Percentiles rank a stretch among this genome's conserved stretches.
Conservation (phyloP, 2,329 filamentous ascomycete genomes). For the Ambrosiella beaveri region DNA sequence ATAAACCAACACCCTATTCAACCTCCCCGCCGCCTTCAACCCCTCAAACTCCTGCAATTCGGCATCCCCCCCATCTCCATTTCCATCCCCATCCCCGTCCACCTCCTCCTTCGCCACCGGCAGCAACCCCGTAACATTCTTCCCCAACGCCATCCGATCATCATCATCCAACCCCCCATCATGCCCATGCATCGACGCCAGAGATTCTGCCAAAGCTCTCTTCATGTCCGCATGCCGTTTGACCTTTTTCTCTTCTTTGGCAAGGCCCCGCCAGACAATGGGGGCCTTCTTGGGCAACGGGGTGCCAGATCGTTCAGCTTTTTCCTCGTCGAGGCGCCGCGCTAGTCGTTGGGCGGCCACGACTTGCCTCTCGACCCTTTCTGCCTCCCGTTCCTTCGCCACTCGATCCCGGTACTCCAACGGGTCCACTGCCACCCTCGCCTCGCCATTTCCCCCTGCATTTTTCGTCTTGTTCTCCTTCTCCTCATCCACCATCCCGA, state of each 20-base stretch:
- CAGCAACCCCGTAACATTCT: conserved; percentile 34
- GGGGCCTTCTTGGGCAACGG: conserved; percentile 32
- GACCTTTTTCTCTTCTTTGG: conserved; percentile 50
- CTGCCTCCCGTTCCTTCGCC: conserved; percentile 50
- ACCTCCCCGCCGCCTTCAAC: conserved; percentile 45
- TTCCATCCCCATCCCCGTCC: conserved; percentile 54
- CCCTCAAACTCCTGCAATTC: conserved; percentile 69
- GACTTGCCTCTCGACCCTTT: conserved; percentile 50
- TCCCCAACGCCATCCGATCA: conserved; percentile 51
- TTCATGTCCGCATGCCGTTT: conserved; percentile 50
- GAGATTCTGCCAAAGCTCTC: conserved; percentile 47
- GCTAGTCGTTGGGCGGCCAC: conserved; percentile 67
- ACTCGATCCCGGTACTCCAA: conserved; percentile 58
- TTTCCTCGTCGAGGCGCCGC: conserved; percentile 54
- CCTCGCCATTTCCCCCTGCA: conserved; percentile 54
- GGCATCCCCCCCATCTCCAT: conserved; percentile 61
- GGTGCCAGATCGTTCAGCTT: conserved; percentile 11
- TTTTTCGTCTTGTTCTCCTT: conserved; percentile 42
- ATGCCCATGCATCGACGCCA: conserved; percentile 23
- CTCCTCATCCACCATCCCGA: conserved; percentile 67
- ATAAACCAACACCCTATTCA: conserved; percentile 49
- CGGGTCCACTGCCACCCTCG: conserved; percentile 30
- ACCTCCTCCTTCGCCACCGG: conserved; percentile 55
- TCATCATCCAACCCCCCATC: conserved; percentile 42
- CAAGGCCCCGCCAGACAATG: conserved; percentile 61